phyloP scores from a whole-genome alignment of 257 asterid genomes.

The Solanum medicagineum region DNA sequence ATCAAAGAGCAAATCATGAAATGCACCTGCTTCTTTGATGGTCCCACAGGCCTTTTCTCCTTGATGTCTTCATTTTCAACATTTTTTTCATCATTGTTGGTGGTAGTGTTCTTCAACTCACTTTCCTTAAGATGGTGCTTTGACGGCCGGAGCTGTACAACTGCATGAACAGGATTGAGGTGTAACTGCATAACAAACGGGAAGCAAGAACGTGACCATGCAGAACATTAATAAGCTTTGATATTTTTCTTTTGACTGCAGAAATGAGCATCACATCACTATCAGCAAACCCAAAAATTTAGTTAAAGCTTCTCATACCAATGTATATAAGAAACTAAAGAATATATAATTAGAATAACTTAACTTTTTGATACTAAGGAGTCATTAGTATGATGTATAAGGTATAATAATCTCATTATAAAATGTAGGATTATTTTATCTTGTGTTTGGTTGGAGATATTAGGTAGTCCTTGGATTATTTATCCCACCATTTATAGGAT shows the following conservation, averaged over 20 bases:
- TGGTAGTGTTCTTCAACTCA: conserved; percentile 21
- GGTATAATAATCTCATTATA: too few species aligned
- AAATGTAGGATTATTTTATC: not conserved
- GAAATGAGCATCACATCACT: not conserved
- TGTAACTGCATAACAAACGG: conserved; percentile 55
- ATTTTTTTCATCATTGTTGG: conserved; percentile 18
- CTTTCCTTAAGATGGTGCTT: conserved; percentile 28
- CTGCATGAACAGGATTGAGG: conserved; percentile 73
- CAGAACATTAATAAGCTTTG: not conserved
- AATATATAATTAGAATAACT: not conserved
- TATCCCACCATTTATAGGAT: not conserved
- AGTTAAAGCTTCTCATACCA: not conserved
- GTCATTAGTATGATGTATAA: too few species aligned
- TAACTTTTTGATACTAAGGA: not conserved
- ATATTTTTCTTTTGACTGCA: not conserved
- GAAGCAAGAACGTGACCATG: not conserved
- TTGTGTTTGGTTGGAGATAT: not conserved
- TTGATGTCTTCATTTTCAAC: conserved; percentile 29
- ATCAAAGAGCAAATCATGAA: not conserved
- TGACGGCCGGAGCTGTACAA: conserved; percentile 83
- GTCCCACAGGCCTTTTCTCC: conserved; percentile 26
- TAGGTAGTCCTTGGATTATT: not conserved
- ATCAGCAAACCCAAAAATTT: not conserved
- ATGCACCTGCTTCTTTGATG: conserved; percentile 47
- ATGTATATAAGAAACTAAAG: not conserved